Base-by-base conservation (phyloP, 768 basidiomycete genomes). In the Rubroboletus pulcherrimus region DNA sequence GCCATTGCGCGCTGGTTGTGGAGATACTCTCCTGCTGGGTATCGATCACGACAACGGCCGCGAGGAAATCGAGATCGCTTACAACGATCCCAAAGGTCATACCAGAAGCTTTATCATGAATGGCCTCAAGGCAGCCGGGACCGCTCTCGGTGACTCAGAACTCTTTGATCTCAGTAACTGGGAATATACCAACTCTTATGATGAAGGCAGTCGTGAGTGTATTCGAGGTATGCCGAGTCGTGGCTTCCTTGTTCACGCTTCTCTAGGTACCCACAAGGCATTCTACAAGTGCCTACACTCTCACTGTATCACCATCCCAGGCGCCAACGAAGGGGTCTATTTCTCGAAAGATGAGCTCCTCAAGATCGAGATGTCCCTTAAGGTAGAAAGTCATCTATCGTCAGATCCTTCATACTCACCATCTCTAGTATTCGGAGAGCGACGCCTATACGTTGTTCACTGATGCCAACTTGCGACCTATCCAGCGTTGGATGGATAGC, bases 21-120 rank as follows among this genome's bases (percentile, higher is more conserved):
- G 85, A 2, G 95, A 97, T 68, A 96, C 91, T 0, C 77, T 98
- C 8, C 74, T 98, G 2, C 78, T 99, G 10, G 95, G 95, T n/a
- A 73, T 98, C 42, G 96, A 98, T 70, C 91, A 93, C 53, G 82
- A 87, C 66, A 87, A 90, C 60, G 81, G 81, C 37, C 78, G 78
- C 53, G 67, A 73, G n/a, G 74, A 81, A 57, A 88, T 98, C 53
- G 91, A 95, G 67, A 68, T 75, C 19, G 95, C 95, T 0, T 98
- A 98, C 73, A 87, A 96, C 63, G 94, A 97, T 62, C 74, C 77
- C 5, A 78, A 81, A 56, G 92, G 89, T 4, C 73, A 83, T 59
- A 93, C 91, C 1, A 77, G 74, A 62, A 73, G 73, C 11, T 96
- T 97, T 66, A 89, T 95, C 58, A 85, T 94, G 82, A 93, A 97